Conservation (phyloP, 768 basidiomycete genomes). For the Goffeauzyma gilvescens region DNA sequence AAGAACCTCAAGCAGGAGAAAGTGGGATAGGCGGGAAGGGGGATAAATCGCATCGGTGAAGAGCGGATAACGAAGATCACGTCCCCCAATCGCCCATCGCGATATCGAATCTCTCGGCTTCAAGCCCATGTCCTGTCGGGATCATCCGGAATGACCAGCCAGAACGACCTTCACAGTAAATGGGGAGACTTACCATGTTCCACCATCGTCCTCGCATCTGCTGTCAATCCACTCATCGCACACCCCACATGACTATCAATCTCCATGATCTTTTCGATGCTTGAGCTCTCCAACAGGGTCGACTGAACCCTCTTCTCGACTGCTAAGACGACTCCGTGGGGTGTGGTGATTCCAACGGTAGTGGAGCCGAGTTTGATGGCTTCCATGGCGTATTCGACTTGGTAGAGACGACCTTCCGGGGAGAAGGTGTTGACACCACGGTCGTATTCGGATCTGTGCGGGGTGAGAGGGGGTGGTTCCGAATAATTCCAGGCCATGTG, state of each 20-base stretch:
- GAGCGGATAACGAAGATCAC: too few species aligned
- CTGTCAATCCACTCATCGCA: conserved; percentile 86
- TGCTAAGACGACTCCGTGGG: conserved; percentile 74
- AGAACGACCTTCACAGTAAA: too few species aligned
- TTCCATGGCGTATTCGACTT: conserved; percentile 99
- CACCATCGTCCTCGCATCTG: conserved; percentile 97
- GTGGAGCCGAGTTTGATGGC: conserved; percentile 99
- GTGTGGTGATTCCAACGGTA: conserved; percentile 82
- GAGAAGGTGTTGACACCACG: conserved; percentile 98
- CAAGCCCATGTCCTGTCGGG: too few species aligned
- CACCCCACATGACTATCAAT: conserved; percentile 91
- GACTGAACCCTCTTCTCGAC: conserved; percentile 99
- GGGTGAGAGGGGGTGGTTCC: neutral
- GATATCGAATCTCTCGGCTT: too few species aligned
- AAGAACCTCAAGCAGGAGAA: too few species aligned
- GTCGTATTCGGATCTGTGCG: conserved; percentile 38
- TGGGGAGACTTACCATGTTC: too few species aligned
- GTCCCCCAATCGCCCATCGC: too few species aligned
- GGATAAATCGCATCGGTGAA: too few species aligned
- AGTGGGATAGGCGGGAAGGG: too few species aligned
- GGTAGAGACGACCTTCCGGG: conserved; percentile 39
- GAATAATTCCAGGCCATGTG: too few species aligned
- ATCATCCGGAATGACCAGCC: too few species aligned
- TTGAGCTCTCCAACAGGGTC: conserved; percentile 77
- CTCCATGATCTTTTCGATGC: conserved; percentile 99